These are phyloP conservation scores for Pseudisothecium myosuroides DNA, from an alignment of 225 moss, liverwort and hornwort genomes.

Conservation along the genomic window DNA sequence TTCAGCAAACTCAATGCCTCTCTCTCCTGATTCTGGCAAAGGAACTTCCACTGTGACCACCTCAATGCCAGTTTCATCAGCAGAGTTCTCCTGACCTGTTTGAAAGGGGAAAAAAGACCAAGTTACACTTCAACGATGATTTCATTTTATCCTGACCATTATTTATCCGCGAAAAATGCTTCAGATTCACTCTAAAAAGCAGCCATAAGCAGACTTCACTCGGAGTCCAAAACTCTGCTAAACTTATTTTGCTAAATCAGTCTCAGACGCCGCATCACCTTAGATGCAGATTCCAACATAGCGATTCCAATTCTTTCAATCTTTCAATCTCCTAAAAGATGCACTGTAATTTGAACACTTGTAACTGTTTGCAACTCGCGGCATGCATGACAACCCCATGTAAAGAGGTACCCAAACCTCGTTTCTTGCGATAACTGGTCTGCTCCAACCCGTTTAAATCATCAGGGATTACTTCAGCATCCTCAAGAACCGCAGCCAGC, in stretches of 20 bases:
- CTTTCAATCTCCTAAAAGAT: background rate
- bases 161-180: background rate
- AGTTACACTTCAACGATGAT: background rate
- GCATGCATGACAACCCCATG: background rate
- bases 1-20: slow-evolving; percentile 39
- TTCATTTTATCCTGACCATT: background rate
- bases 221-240: background rate
- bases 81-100: slow-evolving; percentile 14
- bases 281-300: background rate
- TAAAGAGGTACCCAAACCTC: background rate
- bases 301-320: background rate
- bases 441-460: background rate
- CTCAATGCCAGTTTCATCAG: slow-evolving; percentile 1
- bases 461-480: background rate
- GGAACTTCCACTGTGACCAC: slow-evolving; percentile 19
- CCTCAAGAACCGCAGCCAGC: slow-evolving; percentile 4
- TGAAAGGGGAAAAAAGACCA: background rate
- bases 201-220: background rate
- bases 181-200: background rate
- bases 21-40: slow-evolving; percentile 9
- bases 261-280: background rate
- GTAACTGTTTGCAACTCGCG: background rate
- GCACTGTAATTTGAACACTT: background rate
- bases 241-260: background rate
- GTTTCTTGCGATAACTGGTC: background rate